Conservation (phyloP, 2,329 filamentous ascomycete species). For the Hymenoscyphus scutula region DNA sequence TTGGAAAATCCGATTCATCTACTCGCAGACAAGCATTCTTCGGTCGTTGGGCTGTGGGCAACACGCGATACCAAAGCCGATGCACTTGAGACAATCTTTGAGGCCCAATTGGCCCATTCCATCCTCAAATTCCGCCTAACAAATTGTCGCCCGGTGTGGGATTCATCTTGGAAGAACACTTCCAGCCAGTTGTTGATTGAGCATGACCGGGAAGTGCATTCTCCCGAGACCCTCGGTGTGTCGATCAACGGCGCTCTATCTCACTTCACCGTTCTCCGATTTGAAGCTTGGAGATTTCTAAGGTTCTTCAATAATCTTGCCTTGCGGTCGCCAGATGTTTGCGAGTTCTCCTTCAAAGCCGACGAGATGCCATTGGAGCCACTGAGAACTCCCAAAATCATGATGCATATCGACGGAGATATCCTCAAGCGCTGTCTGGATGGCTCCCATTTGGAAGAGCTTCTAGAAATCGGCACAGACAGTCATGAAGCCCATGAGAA, state of each 20-base stretch:
- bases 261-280: slow-evolving; percentile 64
- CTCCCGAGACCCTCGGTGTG: slow-evolving; percentile 57
- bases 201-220: background rate
- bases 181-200: slow-evolving; percentile 37
- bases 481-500: slow-evolving; percentile 16
- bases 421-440: slow-evolving; percentile 56
- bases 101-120: slow-evolving; percentile 54
- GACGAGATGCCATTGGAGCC: slow-evolving; percentile 38
- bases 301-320: slow-evolving; percentile 71
- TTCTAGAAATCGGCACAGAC: slow-evolving; percentile 35
- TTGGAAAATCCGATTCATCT: slow-evolving; percentile 28
- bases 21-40: slow-evolving; percentile 35
- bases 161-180: slow-evolving; percentile 37
- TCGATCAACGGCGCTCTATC: slow-evolving; percentile 68
- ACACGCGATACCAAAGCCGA: slow-evolving; percentile 31
- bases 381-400: slow-evolving; percentile 41
- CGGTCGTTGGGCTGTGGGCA: slow-evolving; percentile 34
- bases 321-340: slow-evolving; percentile 46
- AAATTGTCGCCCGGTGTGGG: slow-evolving; percentile 43
- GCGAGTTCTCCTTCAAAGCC: slow-evolving; percentile 45
- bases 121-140: slow-evolving; percentile 56
- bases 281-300: slow-evolving; percentile 65
- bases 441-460: slow-evolving; percentile 43
- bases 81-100: slow-evolving; percentile 46
- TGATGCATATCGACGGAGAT: slow-evolving; percentile 68